phyloP scores from a whole-genome alignment of 1,284 basidiomycete species.

The Apiotrichum laibachii region DNA sequence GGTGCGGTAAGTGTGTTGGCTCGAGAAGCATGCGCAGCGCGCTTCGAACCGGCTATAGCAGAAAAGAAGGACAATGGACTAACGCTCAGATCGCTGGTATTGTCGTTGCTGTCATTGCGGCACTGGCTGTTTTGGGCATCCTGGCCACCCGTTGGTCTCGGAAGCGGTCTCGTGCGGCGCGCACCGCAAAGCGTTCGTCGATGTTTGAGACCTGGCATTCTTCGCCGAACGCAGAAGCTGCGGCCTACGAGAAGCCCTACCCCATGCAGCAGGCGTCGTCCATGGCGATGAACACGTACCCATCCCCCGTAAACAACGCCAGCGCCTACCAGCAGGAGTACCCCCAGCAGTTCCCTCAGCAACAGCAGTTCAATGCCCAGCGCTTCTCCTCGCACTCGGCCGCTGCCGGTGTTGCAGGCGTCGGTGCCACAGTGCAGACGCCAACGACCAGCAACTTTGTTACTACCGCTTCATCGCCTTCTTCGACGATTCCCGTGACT shows the following conservation, averaged over 20 bases:
- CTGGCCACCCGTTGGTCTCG: constrained; percentile 35
- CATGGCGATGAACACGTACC: neutral
- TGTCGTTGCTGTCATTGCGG: constrained; percentile 42
- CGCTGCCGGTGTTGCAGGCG: constrained; percentile 20
- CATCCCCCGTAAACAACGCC: neutral
- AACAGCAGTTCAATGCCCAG: no score
- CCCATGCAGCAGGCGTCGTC: constrained; percentile 20
- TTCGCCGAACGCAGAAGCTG: constrained; percentile 32
- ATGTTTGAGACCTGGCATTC: constrained; percentile 46
- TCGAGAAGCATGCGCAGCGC: neutral
- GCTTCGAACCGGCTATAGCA: neutral
- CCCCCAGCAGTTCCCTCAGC: neutral
- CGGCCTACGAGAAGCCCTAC: constrained; percentile 18
- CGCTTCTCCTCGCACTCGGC: neutral
- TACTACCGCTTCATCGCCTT: neutral
- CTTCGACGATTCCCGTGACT: neutral
- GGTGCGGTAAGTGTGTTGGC: constrained; percentile 17
- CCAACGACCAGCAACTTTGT: constrained; percentile 1
- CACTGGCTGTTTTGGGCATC: constrained; percentile 33
- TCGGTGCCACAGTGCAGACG: constrained; percentile 10
- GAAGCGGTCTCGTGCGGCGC: constrained; percentile 32
- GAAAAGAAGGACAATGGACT: neutral
- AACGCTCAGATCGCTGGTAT: constrained; percentile 45
- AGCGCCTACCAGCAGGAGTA: neutral
- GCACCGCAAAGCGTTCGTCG: constrained; percentile 36